A percentile compares a stretch with the other conserved stretches of the same genome.
These are phyloP conservation scores for Alternaria panax DNA, from an alignment of 2,329 filamentous ascomycete genomes.

Conservation along the genomic window DNA sequence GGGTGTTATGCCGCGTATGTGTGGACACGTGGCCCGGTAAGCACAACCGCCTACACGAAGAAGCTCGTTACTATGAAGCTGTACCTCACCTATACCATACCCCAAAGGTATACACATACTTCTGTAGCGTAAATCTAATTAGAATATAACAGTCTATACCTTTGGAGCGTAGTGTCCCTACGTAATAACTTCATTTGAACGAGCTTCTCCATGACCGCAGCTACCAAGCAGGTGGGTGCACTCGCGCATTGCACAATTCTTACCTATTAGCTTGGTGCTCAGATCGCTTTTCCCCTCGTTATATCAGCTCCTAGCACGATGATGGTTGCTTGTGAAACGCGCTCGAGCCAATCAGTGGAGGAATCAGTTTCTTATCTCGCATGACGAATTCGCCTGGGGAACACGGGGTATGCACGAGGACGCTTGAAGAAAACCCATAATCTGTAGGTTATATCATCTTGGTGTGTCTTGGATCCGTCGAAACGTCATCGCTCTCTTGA, in stretches of 20 bases:
- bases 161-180: no score
- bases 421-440: neutral
- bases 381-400: conserved; percentile 4
- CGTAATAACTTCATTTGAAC: no score
- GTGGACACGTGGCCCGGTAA: conserved; percentile 14
- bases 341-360: conserved; percentile 23
- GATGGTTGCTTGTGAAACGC: conserved; percentile 15
- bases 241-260: neutral
- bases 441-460: neutral
- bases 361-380: conserved; percentile 52
- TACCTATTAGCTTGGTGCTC: neutral
- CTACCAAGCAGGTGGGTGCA: neutral
- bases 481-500: conserved; percentile 15
- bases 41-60: neutral
- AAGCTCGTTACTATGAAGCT: no score
- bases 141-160: no score
- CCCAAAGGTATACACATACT: no score
- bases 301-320: conserved; percentile 13
- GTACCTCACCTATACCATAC: no score
- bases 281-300: conserved; percentile 5
- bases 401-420: neutral
- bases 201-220: neutral
- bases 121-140: no score
- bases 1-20: neutral
- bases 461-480: conserved; percentile 3